These are phyloP conservation scores for Fusarium keratoplasticum DNA, from an alignment of 2,329 filamentous ascomycete genomes.

Conservation along the genomic window DNA sequence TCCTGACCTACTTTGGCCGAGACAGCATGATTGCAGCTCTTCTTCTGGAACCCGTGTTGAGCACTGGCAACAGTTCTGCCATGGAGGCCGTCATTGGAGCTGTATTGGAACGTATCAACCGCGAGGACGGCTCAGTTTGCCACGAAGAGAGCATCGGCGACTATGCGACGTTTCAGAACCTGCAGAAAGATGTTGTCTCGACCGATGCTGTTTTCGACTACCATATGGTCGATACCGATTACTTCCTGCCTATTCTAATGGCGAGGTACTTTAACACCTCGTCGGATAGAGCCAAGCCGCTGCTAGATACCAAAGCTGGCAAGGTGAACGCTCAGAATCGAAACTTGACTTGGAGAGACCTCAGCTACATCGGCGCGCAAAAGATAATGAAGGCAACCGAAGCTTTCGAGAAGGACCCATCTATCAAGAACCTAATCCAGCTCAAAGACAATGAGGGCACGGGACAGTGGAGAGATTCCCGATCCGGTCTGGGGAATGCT, in stretches of 20 bases:
- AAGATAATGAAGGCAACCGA: conserved; percentile 68
- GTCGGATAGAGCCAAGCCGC: conserved; percentile 50
- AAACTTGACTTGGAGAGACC: conserved; percentile 63
- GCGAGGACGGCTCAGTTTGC: conserved; percentile 68
- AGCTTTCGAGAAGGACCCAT: conserved; percentile 65
- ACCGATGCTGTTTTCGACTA: conserved; percentile 67
- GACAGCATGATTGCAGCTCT: conserved; percentile 73
- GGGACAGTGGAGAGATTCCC: conserved; percentile 73
- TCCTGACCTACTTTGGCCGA: conserved; percentile 74
- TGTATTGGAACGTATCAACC: conserved; percentile 70
- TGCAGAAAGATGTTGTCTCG: conserved; percentile 63
- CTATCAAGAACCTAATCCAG: conserved; percentile 66
- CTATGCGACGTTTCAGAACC: conserved; percentile 71
- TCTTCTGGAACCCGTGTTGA: conserved; percentile 68
- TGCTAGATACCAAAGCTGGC: conserved; percentile 58
- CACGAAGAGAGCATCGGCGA: conserved; percentile 76
- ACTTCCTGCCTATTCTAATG: conserved; percentile 68
- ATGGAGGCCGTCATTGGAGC: conserved; percentile 71
- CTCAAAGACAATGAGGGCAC: conserved; percentile 65
- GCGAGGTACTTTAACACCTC: conserved; percentile 66
- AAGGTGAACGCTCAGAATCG: conserved; percentile 61
- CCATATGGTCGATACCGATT: conserved; percentile 74
- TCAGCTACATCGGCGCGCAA: conserved; percentile 64
- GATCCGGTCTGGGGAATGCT: conserved; percentile 69
- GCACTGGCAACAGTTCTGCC: conserved; percentile 63